Percentiles rank a stretch among this genome's conserved stretches.
Conservation (phyloP, 768 basidiomycete genomes). For the Glaciozyma antarctica region DNA sequence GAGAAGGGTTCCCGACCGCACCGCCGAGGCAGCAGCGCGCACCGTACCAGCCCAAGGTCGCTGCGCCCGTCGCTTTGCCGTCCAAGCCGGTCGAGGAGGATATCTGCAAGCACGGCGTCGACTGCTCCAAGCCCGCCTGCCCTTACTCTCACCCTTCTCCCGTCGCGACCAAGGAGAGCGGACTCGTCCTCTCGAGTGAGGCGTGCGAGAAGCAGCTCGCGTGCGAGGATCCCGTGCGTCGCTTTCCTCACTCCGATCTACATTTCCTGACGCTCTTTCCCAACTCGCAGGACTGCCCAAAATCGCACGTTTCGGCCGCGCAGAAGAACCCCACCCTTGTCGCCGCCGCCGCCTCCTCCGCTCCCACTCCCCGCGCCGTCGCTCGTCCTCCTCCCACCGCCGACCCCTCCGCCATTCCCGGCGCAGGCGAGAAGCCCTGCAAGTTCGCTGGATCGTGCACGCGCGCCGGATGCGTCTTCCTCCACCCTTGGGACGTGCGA, state of each 20-base stretch:
- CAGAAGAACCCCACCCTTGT: conserved; percentile 29
- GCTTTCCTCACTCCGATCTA: conserved; percentile 5
- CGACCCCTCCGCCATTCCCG: conserved; percentile 9
- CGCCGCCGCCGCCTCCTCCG: conserved; percentile 5
- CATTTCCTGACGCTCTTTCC: not conserved
- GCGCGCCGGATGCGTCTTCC: conserved; percentile 57
- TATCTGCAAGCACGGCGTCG: conserved; percentile 84
- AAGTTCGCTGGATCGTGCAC: conserved; percentile 61
- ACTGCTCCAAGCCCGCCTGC: conserved; percentile 83
- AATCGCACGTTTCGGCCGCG: conserved; percentile 34
- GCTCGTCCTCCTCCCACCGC: conserved; percentile 35
- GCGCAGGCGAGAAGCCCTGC: conserved; percentile 32
- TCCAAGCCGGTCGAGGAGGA: conserved; percentile 39
- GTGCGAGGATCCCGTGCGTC: conserved; percentile 69
- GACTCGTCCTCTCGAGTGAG: conserved; percentile 87
- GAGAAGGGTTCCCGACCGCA: conserved; percentile 1
- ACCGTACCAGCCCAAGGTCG: conserved; percentile 28
- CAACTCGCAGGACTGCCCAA: conserved; percentile 34
- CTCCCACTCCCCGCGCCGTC: conserved; percentile 16
- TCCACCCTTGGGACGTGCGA: conserved; percentile 47
- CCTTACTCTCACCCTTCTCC: conserved; percentile 91
- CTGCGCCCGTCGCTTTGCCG: conserved; percentile 37
- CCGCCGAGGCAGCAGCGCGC: conserved; percentile 31
- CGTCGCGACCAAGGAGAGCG: conserved; percentile 89
- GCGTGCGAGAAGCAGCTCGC: conserved; percentile 78